Percentiles rank a stretch among this genome's conserved stretches.
These are phyloP conservation scores for Rubus idaeus DNA, from an alignment of 306 rosid species.

Conservation along the genomic window DNA sequence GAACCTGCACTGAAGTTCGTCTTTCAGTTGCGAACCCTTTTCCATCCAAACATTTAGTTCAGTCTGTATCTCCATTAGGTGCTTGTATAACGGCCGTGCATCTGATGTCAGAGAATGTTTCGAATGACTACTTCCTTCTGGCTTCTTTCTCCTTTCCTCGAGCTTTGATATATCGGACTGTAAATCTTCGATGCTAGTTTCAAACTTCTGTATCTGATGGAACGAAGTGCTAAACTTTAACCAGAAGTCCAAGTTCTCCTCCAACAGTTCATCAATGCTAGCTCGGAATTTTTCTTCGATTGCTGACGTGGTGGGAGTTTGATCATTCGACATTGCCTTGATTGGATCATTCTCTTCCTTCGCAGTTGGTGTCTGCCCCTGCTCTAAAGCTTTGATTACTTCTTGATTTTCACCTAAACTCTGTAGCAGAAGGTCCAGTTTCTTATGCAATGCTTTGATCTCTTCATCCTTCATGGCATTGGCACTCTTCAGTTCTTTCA, in stretches of 20 bases:
- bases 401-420: slow-evolving; percentile 46
- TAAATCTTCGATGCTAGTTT: slow-evolving; percentile 64
- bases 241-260: slow-evolving; percentile 91
- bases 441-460: slow-evolving; percentile 64
- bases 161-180: slow-evolving; percentile 53
- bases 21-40: slow-evolving; percentile 51
- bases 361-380: slow-evolving; percentile 4
- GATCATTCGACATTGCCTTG: slow-evolving; percentile 33
- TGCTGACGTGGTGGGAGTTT: slow-evolving; percentile 43
- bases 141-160: slow-evolving; percentile 39
- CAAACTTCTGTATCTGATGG: slow-evolving; percentile 69
- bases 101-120: slow-evolving; percentile 55
- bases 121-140: slow-evolving; percentile 41
- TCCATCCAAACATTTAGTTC: slow-evolving; percentile 72
- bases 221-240: slow-evolving; percentile 68
- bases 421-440: slow-evolving; percentile 57
- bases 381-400: slow-evolving; percentile 28
- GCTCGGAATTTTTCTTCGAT: slow-evolving; percentile 67
- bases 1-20: slow-evolving; percentile 65
- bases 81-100: slow-evolving; percentile 77
- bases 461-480: slow-evolving; percentile 78
- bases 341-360: slow-evolving; percentile 17
- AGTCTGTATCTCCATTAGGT: slow-evolving; percentile 74
- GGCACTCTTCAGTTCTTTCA: slow-evolving; percentile 60
- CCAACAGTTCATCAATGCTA: slow-evolving; percentile 75